phyloP scores from a whole-genome alignment of 805 yeast genomes.

The Geotrichum ghanense region DNA sequence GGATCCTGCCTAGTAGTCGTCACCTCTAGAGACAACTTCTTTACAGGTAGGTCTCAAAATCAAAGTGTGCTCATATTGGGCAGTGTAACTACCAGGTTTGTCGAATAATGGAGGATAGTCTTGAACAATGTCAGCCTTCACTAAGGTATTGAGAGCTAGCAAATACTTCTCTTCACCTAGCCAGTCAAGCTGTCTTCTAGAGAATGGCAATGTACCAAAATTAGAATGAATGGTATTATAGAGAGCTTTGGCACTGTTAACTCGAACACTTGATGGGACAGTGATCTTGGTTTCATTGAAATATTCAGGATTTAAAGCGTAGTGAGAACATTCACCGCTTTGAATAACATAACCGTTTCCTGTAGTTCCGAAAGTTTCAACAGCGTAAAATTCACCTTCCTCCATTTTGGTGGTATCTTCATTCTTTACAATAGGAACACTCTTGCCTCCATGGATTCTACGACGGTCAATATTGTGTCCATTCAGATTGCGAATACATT shows the following conservation, averaged over 20 bases:
- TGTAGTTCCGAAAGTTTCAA: slow-evolving; percentile 95
- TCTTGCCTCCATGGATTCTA: slow-evolving; percentile 86
- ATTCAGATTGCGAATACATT: slow-evolving; percentile 81
- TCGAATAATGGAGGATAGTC: slow-evolving; percentile 93
- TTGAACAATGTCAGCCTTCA: slow-evolving; percentile 74
- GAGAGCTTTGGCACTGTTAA: slow-evolving; percentile 59
- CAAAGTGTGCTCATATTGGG: slow-evolving; percentile 93
- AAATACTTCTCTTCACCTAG: slow-evolving; percentile 86
- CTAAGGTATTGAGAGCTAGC: slow-evolving; percentile 74
- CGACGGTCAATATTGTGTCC: slow-evolving; percentile 88
- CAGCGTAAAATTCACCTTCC: slow-evolving; percentile 96
- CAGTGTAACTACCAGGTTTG: slow-evolving; percentile 76
- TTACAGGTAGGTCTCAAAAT: slow-evolving; percentile 81
- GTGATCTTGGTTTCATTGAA: slow-evolving; percentile 22
- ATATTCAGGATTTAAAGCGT: slow-evolving; percentile 49
- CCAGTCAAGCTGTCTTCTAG: slow-evolving; percentile 88
- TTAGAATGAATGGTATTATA: slow-evolving; percentile 60
- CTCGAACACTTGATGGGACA: slow-evolving; percentile 36
- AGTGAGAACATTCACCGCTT: slow-evolving; percentile 92
- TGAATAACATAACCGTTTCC: slow-evolving; percentile 83
- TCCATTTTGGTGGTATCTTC: slow-evolving; percentile 97
- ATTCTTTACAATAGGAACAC: slow-evolving; percentile 91
- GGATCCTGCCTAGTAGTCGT: slow-evolving; percentile 42
- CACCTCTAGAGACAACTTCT: slow-evolving; percentile 93
- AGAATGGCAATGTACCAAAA: slow-evolving; percentile 93